A percentile compares a stretch with the other conserved stretches of the same genome.
phyloP scores from a whole-genome alignment of 2,329 filamentous ascomycete species.

The Trichothecium roseum region DNA sequence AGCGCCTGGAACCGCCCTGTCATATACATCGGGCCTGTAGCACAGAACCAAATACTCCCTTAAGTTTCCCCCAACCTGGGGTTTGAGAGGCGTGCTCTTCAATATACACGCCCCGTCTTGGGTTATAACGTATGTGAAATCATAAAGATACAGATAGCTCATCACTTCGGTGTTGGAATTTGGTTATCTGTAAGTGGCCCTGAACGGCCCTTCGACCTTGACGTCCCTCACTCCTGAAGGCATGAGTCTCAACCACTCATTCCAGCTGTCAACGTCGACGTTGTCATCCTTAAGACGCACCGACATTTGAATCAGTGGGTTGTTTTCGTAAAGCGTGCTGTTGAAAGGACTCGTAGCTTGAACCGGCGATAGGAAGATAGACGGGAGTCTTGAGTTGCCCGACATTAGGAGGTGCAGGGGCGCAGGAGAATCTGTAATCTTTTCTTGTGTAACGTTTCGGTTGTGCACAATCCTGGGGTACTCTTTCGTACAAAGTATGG shows the following conservation, averaged over 20 bases:
- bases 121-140: no score
- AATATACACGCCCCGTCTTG: no score
- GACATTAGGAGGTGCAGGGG: conserved; percentile 47
- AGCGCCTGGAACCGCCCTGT: no score
- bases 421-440: conserved; percentile 37
- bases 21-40: no score
- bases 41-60: no score
- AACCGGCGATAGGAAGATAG: conserved; percentile 44
- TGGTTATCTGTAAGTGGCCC: conserved; percentile 6
- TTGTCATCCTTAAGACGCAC: conserved; percentile 40
- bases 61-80: no score
- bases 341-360: conserved; percentile 28
- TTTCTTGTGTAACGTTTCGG: conserved; percentile 34
- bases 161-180: no score
- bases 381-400: conserved; percentile 41
- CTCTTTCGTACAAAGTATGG: conserved; percentile 34
- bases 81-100: no score
- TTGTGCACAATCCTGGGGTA: conserved; percentile 44
- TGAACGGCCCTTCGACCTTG: conserved; percentile 41
- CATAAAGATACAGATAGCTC: no score
- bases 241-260: conserved; percentile 48
- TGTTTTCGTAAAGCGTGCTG: conserved; percentile 29
- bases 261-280: conserved; percentile 42
- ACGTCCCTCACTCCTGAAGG: conserved; percentile 46
- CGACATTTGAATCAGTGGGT: conserved; percentile 37